Evolutionary conservation across 371 early-diverging fungal species (phyloP), one percentile per base, ranked within the genome.

Genomic region (Mortierella sp.): DNA sequence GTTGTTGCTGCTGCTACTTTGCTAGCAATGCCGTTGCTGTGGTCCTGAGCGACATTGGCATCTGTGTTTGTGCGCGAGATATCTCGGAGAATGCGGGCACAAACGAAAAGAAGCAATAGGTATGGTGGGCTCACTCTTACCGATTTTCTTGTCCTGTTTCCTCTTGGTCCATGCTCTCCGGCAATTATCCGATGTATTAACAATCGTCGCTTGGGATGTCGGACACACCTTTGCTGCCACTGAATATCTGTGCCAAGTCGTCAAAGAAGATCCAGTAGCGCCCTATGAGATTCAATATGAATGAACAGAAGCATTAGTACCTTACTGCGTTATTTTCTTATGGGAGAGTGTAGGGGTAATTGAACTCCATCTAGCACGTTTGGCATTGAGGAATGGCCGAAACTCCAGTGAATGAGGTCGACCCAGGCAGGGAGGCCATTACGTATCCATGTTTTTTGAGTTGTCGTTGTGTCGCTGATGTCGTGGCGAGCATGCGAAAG

Each of bases 141-240:
- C 64, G 64, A 64, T 21, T 34, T 21, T 64, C 37, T 64, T 37
- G 37, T 59, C 26, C 59, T 31, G 40, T 8, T 37, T 64, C 10
- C 34, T 31, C 31, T 21, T 37, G 64, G 34, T 37, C 37, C 64
- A 64, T 31, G 64, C 64, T 64, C 40, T 64, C 24, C 8, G 19
- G 34, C 37, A 16, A 14, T 40, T 40, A 1, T 9, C 64, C 19
- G 21, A 64, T 64, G 64, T 40, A 64, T 37, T 37, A 2, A 34
- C 21, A 37, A 9, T 64, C 24, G 40, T 16, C 37, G 8, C 64
- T 19, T 10, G 64, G 34, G 24, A 21, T 64, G 34, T 37, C 14
- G 64, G 31, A 64, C 64, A 61, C 61, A 64, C 64, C 24, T 61
- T 31, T 61, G 61, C 28, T 37, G 34, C 21, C 64, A 64, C 34